Evolutionary conservation across 2,329 filamentous ascomycete species (phyloP), one percentile per base, ranked within the genome.

Genomic region (Ceratocystis alfenasii): DNA sequence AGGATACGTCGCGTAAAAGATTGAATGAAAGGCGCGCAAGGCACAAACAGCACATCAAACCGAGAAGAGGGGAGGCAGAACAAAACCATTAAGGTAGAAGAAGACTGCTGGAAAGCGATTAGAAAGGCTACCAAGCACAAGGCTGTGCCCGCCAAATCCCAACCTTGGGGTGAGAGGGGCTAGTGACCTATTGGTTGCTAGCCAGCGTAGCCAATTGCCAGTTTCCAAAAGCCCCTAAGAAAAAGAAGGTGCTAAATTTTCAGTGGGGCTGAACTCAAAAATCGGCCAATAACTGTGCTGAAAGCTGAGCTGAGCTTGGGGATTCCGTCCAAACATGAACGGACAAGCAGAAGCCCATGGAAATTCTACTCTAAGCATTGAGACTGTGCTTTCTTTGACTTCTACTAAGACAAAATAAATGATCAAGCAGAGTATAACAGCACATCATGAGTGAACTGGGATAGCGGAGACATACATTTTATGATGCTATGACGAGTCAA

Each of bases 1-100:
- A 60, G 64, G 53, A 65, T 53, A 61, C 64, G 64, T 65, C 64
- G 64, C 64, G 64, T 65, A 20, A 45, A 65, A 25, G 28, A 36
- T 36, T 12, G 36, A 36, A 36, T 33, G 12, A 59, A 59, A 17
- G 46, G 33, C 46, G 62, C 62, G 62, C 62, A 63, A 44, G 45
- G 46, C 28, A 62, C 36, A 45, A 46, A 28, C 12, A 6, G 3
- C 41, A 53, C 25, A 30, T 30, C 41, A 65, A 41, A 45, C 8
- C 17, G n/a, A 60, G 5, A 57, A 41, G n/a, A 33, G 41, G n/a
- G 22, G 25, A 30, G 48, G 8, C 46, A 15, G 25, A 28, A 53
- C 41, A 10, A 50, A 53, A 57, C 22, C 45, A 45, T 15, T 2
- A 22, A 2, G 33, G 30, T 28, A 48, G 5, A 65, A 33, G 41